Evolutionary conservation across 345 rosid species (phyloP).

Genomic region (Linum tenue): DNA sequence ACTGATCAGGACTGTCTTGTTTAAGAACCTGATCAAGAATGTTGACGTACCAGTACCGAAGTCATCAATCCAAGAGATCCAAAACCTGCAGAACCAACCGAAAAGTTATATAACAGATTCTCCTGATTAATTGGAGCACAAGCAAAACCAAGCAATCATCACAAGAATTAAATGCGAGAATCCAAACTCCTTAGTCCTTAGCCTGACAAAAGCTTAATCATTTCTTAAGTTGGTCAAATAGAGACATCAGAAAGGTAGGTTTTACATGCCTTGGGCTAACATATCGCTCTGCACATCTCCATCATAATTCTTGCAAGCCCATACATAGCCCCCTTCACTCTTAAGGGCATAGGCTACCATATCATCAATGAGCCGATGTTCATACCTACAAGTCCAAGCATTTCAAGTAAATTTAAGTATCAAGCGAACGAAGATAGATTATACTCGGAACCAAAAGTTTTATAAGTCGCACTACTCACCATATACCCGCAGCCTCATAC

Average conservation of each 20-base stretch:
- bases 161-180: no score
- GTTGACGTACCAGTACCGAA: slow-evolving; percentile 18
- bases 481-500: slow-evolving; percentile 90
- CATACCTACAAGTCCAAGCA: slow-evolving; percentile 60
- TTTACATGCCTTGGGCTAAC: slow-evolving; percentile 77
- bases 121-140: no score
- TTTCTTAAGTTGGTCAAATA: not conserved
- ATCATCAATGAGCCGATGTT: slow-evolving; percentile 98
- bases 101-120: no score
- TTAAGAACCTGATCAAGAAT: not conserved
- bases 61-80: slow-evolving; percentile 27
- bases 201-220: no score
- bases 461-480: slow-evolving; percentile 34
- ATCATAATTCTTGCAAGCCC: slow-evolving; percentile 99
- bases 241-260: not conserved
- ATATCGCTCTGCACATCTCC: slow-evolving; percentile 99
- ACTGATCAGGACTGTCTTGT: not conserved
- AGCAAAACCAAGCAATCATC: no score
- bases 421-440: not conserved
- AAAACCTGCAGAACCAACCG: slow-evolving; percentile 42
- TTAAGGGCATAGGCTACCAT: slow-evolving; percentile 97
- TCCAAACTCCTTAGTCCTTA: no score
- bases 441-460: slow-evolving; percentile 2
- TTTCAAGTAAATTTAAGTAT: not conserved
- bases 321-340: slow-evolving; percentile 97